Evolutionary conservation across 2,329 filamentous ascomycete genomes (phyloP).

Genomic region (Trichoderma koningiopsis): DNA sequence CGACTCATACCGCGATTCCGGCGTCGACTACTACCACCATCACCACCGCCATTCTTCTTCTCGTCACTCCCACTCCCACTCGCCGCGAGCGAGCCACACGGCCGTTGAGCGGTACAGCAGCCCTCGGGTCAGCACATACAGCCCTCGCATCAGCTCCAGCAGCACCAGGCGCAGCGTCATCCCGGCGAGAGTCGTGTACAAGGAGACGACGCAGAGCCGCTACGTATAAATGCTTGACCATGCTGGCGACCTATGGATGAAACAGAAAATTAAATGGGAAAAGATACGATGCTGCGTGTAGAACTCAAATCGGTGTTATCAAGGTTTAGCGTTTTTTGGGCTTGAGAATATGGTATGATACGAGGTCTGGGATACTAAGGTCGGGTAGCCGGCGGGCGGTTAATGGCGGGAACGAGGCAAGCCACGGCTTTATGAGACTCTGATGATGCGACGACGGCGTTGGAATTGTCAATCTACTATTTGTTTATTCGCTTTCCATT

Average conservation of each 20-base stretch:
- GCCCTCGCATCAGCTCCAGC: slow-evolving; percentile 44
- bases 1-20: neutral
- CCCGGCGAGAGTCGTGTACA: slow-evolving; percentile 42
- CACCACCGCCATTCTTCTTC: slow-evolving; percentile 33
- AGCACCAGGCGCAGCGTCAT: slow-evolving; percentile 19
- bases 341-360: neutral
- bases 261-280: neutral
- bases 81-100: slow-evolving; percentile 48
- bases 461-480: neutral
- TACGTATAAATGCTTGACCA: slow-evolving; percentile 28
- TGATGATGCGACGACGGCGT: slow-evolving; percentile 9
- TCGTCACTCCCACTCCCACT: slow-evolving; percentile 38
- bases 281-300: neutral
- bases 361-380: neutral
- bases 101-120: slow-evolving; percentile 41
- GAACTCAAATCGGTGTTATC: neutral
- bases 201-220: slow-evolving; percentile 42
- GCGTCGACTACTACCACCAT: slow-evolving; percentile 39
- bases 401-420: neutral
- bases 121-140: neutral
- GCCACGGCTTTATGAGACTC: neutral
- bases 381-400: neutral
- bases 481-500: neutral
- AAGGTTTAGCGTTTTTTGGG: neutral
- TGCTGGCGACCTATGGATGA: neutral